phyloP scores from a whole-genome alignment of 2,329 filamentous ascomycete genomes.

The Cladosporium sp. region DNA sequence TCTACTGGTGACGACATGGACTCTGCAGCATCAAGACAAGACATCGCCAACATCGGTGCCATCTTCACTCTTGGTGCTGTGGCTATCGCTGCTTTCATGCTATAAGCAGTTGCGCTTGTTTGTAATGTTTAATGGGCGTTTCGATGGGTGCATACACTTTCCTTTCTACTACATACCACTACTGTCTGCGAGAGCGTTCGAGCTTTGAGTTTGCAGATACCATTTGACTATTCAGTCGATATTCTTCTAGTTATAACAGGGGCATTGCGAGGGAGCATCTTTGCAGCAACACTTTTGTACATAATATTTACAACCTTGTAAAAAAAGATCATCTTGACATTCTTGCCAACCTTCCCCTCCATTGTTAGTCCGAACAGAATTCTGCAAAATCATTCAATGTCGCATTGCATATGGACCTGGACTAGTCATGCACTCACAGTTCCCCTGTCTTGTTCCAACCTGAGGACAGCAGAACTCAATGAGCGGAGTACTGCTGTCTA shows the following conservation, averaged over 20 bases:
- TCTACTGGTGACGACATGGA: not conserved
- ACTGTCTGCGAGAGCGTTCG: not conserved
- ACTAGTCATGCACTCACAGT: too few species aligned
- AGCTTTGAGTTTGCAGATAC: not conserved
- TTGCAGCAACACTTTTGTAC: not conserved
- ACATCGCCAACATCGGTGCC: not conserved
- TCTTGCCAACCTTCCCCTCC: not conserved
- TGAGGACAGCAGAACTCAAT: too few species aligned
- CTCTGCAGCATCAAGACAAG: conserved; percentile 1
- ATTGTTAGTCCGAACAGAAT: too few species aligned
- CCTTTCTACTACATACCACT: not conserved
- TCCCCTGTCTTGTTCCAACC: too few species aligned
- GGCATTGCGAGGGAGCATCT: not conserved
- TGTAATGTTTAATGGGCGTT: conserved; percentile 8
- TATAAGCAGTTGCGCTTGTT: not conserved
- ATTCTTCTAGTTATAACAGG: not conserved
- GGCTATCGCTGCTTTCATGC: conserved; percentile 5
- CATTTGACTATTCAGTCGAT: not conserved
- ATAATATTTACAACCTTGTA: not conserved
- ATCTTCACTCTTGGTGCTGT: conserved; percentile 1
- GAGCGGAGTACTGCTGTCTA: too few species aligned
- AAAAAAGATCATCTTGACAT: not conserved
- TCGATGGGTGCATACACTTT: not conserved
- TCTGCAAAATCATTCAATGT: too few species aligned
- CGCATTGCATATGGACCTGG: too few species aligned